A percentile compares a stretch with the other conserved stretches of the same genome.
Evolutionary conservation across 2,329 filamentous ascomycete genomes (phyloP).

Genomic region (Aspergillus ibericus): DNA sequence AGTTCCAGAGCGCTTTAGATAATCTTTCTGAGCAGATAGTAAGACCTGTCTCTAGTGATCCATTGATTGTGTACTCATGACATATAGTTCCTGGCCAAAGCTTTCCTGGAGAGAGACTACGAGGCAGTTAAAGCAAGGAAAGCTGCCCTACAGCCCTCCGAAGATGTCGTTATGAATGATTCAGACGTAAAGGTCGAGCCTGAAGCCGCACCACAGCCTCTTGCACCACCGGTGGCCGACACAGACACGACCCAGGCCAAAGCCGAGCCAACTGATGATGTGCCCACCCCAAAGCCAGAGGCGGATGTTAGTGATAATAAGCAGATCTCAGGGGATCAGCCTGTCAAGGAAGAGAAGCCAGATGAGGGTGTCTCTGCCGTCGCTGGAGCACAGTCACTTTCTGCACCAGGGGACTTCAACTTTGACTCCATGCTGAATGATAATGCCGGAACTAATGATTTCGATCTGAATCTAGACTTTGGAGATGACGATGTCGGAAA

Average conservation of each 20-base stretch:
- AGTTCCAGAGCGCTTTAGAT: constrained; percentile 43
- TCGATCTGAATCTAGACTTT: constrained; percentile 43
- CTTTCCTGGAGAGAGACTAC: constrained; percentile 45
- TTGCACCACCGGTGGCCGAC: constrained; percentile 20
- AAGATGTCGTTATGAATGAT: constrained; percentile 35
- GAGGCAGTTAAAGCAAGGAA: constrained; percentile 37
- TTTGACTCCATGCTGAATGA: constrained; percentile 44
- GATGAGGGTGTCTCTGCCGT: constrained; percentile 13
- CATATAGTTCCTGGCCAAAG: constrained; percentile 44
- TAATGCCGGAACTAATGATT: constrained; percentile 33
- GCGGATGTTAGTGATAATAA: constrained; percentile 14
- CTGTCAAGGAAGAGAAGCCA: constrained; percentile 27
- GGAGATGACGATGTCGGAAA: constrained; percentile 40
- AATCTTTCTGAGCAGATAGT: constrained; percentile 46
- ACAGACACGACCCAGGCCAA: constrained; percentile 21
- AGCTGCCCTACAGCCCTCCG: constrained; percentile 23
- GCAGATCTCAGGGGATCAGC: constrained; percentile 14
- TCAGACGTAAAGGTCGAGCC: constrained; percentile 16
- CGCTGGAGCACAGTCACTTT: constrained; percentile 24
- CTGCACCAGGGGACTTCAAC: constrained; percentile 35
- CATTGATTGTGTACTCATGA: constrained; percentile 2
- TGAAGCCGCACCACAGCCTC: constrained; percentile 16
- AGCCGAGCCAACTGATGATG: constrained; percentile 14
- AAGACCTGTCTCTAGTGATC: constrained; percentile 18
- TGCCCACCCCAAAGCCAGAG: constrained; percentile 10